These are phyloP conservation scores for Entomortierella lignicola DNA, from an alignment of 192 early-diverging fungal species.

Conservation along the genomic window DNA sequence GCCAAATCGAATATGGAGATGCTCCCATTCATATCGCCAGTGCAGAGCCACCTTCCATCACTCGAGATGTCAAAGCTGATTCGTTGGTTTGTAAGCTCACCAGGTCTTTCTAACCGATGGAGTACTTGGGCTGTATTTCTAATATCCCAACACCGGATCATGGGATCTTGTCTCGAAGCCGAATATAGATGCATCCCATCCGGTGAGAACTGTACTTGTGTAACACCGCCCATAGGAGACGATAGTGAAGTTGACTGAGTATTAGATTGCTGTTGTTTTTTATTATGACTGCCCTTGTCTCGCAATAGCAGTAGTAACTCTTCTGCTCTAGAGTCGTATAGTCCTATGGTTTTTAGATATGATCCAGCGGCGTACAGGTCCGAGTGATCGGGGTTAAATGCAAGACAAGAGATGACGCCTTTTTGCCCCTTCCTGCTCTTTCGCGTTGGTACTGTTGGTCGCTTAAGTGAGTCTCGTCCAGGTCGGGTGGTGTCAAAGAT, in stretches of 20 bases:
- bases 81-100: constrained; percentile 75
- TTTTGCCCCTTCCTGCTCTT: constrained; percentile 80
- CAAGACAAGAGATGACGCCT: constrained; percentile 79
- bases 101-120: constrained; percentile 58
- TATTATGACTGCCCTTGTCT: constrained; percentile 16
- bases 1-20: constrained; percentile 55
- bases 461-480: constrained; percentile 62
- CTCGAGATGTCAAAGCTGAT: constrained; percentile 76
- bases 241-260: not conserved
- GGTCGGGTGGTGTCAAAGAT: constrained; percentile 77
- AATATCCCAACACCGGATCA: constrained; percentile 83
- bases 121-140: constrained; percentile 76
- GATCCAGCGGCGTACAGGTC: constrained; percentile 81
- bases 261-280: constrained; percentile 8
- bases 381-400: constrained; percentile 73
- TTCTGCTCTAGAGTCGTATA: constrained; percentile 69
- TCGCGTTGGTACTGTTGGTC: constrained; percentile 67
- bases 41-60: constrained; percentile 65
- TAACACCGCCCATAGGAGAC: constrained; percentile 23
- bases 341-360: constrained; percentile 73
- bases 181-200: constrained; percentile 75
- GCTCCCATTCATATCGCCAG: constrained; percentile 67
- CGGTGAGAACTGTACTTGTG: constrained; percentile 74
- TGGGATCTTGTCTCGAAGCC: constrained; percentile 68
- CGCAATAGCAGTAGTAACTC: constrained; percentile 63